phyloP scores from a whole-genome alignment of 768 basidiomycete genomes.

The Fomitopsis pulvina region DNA sequence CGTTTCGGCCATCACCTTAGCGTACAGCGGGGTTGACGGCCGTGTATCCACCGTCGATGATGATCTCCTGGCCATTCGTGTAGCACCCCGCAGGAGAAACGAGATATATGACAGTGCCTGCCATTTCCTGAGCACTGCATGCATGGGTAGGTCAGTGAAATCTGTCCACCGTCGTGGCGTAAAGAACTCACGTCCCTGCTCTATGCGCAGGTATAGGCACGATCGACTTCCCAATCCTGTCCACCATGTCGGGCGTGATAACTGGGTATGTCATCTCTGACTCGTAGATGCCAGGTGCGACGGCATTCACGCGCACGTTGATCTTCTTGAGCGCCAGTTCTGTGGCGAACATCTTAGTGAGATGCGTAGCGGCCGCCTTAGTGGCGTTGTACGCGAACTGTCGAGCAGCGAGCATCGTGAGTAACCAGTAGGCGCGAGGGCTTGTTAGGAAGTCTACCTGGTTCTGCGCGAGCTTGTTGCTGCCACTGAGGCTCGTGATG shows the following conservation, averaged over 20 bases:
- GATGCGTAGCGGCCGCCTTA: slow-evolving; percentile 70
- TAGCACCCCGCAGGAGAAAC: slow-evolving; percentile 69
- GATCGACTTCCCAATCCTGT: slow-evolving; percentile 53
- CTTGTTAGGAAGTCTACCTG: too few relatives aligned
- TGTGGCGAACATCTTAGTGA: slow-evolving; percentile 70
- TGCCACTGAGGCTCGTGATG: slow-evolving; percentile 71
- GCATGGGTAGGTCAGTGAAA: not conserved
- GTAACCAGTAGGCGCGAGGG: not conserved
- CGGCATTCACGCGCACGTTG: slow-evolving; percentile 61
- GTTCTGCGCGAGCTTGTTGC: slow-evolving; percentile 63
- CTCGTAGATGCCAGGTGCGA: slow-evolving; percentile 71
- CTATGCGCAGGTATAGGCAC: slow-evolving; percentile 54
- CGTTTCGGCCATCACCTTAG: not conserved
- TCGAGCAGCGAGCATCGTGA: not conserved
- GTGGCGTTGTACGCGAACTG: slow-evolving; percentile 81
- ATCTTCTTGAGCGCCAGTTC: slow-evolving; percentile 66
- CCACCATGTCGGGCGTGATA: slow-evolving; percentile 39
- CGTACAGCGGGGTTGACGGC: slow-evolving; percentile 59
- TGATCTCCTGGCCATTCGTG: slow-evolving; percentile 71
- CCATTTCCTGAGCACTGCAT: slow-evolving; percentile 62
- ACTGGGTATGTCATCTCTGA: slow-evolving; percentile 63
- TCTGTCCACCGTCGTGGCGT: not conserved
- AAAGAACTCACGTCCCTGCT: slow-evolving; percentile 53
- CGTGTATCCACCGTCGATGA: slow-evolving; percentile 69
- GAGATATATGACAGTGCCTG: slow-evolving; percentile 71